Evolutionary conservation across 73 alveolate genomes (phyloP).

Genomic region (Paramecium biaurelia): DNA sequence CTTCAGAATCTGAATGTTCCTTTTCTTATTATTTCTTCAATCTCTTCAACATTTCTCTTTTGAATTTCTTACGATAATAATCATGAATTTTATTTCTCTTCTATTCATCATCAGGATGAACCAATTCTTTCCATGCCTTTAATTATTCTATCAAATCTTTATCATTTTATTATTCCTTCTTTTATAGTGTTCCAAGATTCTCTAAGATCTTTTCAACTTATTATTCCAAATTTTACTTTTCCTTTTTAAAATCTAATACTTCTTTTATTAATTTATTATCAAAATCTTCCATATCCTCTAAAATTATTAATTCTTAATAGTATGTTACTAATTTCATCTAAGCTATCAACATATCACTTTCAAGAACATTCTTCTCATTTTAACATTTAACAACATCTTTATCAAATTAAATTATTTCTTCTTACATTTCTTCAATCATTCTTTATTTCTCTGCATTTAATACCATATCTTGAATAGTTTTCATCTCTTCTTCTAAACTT

Average conservation of each 20-base stretch:
- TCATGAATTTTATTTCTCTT: slow-evolving; percentile 76
- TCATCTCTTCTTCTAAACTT: slow-evolving; percentile 72
- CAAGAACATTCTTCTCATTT: slow-evolving; percentile 81
- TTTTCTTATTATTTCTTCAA: slow-evolving; percentile 70
- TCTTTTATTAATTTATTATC: slow-evolving; percentile 83
- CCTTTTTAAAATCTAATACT: slow-evolving; percentile 77
- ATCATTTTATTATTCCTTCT: slow-evolving; percentile 77
- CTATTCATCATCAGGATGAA: slow-evolving; percentile 81
- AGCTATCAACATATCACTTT: slow-evolving; percentile 83
- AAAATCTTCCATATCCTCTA: slow-evolving; percentile 85
- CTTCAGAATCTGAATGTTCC: slow-evolving; percentile 81
- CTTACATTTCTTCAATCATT: slow-evolving; percentile 56
- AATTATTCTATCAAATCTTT: slow-evolving; percentile 77
- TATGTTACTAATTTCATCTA: slow-evolving; percentile 86
- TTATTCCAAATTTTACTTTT: slow-evolving; percentile 74
- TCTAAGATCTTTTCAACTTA: slow-evolving; percentile 76
- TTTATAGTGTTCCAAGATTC: slow-evolving; percentile 62
- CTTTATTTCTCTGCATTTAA: slow-evolving; percentile 69
- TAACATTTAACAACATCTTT: slow-evolving; percentile 64
- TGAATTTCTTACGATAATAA: slow-evolving; percentile 74
- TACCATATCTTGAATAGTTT: slow-evolving; percentile 66
- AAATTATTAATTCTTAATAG: slow-evolving; percentile 80
- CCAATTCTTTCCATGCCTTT: slow-evolving; percentile 83
- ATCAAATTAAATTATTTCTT: slow-evolving; percentile 43
- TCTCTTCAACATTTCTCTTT: slow-evolving; percentile 69